These are phyloP conservation scores for Corchorus capsularis DNA, from an alignment of 345 rosid genomes.

Conservation along the genomic window DNA sequence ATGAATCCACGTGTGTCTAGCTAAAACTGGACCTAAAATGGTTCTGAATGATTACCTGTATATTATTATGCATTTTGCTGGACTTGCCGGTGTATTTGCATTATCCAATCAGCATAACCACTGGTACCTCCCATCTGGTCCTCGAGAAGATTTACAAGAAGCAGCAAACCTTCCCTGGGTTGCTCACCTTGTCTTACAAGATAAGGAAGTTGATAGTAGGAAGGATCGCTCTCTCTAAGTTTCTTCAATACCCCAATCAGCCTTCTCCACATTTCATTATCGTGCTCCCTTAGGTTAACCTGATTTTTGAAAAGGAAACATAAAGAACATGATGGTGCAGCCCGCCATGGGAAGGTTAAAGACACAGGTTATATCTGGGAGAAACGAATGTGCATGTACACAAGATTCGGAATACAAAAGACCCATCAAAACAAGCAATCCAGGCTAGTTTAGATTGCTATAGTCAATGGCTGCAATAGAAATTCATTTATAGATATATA, in stretches of 20 bases:
- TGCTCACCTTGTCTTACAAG: conserved; percentile 98
- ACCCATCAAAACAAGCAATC: neutral
- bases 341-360: neutral
- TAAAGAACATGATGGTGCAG: neutral
- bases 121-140: conserved; percentile 73
- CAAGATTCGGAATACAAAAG: neutral
- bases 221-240: conserved; percentile 68
- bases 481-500: conserved; percentile 6
- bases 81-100: conserved; percentile 85
- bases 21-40: neutral
- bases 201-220: conserved; percentile 68
- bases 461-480: neutral
- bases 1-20: neutral
- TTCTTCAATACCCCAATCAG: conserved; percentile 61
- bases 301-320: conserved; percentile 34
- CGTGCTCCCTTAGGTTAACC: conserved; percentile 63
- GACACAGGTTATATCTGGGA: neutral
- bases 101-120: conserved; percentile 85
- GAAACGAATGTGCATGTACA: neutral
- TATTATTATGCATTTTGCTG: conserved; percentile 68
- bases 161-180: conserved; percentile 89
- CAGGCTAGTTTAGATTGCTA: neutral
- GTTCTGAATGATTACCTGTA: conserved; percentile 33
- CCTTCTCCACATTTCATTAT: conserved; percentile 87
- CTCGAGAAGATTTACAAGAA: conserved; percentile 79